Base-by-base conservation (phyloP, 1,284 basidiomycete genomes). In the Laetiporus sulphureus region DNA sequence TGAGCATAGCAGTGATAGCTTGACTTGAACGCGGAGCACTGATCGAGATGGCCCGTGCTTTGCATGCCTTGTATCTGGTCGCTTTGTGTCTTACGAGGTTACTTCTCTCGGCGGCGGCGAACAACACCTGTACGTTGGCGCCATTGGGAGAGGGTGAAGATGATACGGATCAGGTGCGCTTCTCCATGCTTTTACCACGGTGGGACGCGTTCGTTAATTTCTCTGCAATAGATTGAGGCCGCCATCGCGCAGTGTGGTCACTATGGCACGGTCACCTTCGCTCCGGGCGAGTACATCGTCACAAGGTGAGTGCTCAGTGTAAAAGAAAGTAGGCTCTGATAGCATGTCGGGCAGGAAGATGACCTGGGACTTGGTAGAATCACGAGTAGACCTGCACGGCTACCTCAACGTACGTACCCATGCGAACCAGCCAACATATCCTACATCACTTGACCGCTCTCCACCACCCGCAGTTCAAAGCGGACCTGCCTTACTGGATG, bases 401-500 rank as follows among this genome's bases (percentile, higher is more conserved):
- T 69, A 64, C 50, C 59, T 83, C 7, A 79, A 67, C 48, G 76
- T 77, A 38, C 53, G 64, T 53, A 5, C 18, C 31, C 27, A 8
- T 32, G 32, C 10, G 10, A 10, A 20, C 31, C 25, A 5, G 40
- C 16, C 32, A 29, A 12, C 7, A 18, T 8, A 10, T 7, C 6
- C 7, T 18, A 8, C 7, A 16, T 10, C 11, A 15, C 8, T 6
- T 20, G 5, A 7, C 31, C 16, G 31, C 10, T 15, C 10, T 18
- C 10, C 10, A 6, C 7, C 7, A 6, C 31, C 33, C 10, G 10
- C n/a, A 41, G 69, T 82, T 82, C 58, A 56, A 69, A 7, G 72
- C 75, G 5, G 67, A 81, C 52, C 65, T 80, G 22, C 57, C 75
- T n/a, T 78, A 71, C 51, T 83, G 80, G 79, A 63, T 82, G 39